Conservation (phyloP, 176 grass and related monocot species). For the Bromus sterilis region DNA sequence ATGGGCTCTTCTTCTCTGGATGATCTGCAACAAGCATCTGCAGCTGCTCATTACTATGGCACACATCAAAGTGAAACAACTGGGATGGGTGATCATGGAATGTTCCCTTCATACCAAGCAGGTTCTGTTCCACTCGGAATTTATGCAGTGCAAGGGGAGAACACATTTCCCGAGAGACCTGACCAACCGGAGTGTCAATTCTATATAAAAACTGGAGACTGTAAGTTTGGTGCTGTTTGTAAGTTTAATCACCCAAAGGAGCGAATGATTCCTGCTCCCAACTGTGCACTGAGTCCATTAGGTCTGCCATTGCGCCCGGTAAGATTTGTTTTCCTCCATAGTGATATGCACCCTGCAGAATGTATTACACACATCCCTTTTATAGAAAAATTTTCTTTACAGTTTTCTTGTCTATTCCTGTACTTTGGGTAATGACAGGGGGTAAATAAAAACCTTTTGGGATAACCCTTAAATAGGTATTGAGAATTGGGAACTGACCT, state of each 20-base stretch:
- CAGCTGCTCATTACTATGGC: constrained; percentile 41
- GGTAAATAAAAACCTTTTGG: neutral
- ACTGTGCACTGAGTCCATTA: constrained; percentile 64
- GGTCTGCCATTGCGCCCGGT: constrained; percentile 76
- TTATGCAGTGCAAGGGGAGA: constrained; percentile 73
- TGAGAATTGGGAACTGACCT: neutral
- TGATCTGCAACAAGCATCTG: constrained; percentile 37
- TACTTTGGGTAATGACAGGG: neutral
- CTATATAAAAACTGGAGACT: constrained; percentile 96
- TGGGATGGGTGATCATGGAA: constrained; percentile 47
- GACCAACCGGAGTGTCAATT: constrained; percentile 92
- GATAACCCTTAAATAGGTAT: neutral
- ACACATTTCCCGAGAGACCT: constrained; percentile 85
- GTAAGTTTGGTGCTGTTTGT: constrained; percentile 87
- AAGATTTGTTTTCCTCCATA: constrained; percentile 7
- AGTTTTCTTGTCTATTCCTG: neutral
- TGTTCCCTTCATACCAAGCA: constrained; percentile 62
- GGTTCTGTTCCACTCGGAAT: constrained; percentile 51
- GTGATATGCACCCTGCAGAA: neutral
- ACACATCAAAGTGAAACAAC: constrained; percentile 44
- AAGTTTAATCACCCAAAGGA: constrained; percentile 93
- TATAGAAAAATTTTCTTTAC: neutral
- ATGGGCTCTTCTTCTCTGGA: constrained; percentile 56
- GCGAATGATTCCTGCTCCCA: constrained; percentile 60
- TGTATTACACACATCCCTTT: neutral